Conservation (phyloP, 768 basidiomycete species). For the Boletus coccyginus region DNA sequence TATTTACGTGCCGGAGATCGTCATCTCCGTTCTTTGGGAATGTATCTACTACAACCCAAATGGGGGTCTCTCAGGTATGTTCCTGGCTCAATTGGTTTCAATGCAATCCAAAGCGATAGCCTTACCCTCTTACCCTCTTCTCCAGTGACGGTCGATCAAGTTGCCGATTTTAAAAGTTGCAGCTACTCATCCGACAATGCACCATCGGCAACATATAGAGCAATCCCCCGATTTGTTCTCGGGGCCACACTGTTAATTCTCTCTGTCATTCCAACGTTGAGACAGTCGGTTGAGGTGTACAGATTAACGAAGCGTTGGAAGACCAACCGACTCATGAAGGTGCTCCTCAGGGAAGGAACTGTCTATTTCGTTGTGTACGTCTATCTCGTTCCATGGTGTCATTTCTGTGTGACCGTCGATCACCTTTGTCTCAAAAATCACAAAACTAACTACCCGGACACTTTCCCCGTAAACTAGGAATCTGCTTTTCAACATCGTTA, state of each 20-base stretch:
- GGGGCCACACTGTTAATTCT: neutral
- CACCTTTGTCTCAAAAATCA: neutral
- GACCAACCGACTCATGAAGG: neutral
- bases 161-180: neutral
- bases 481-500: neutral
- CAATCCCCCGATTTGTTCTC: conserved; percentile 4
- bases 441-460: neutral
- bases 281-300: neutral
- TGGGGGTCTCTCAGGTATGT: neutral
- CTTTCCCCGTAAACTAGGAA: neutral
- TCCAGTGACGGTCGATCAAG: neutral
- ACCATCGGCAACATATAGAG: neutral
- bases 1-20: neutral
- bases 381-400: neutral
- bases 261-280: neutral
- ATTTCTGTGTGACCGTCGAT: too few relatives aligned
- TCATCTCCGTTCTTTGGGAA: neutral
- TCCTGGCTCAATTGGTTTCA: neutral
- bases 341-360: conserved; percentile 2
- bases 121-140: neutral
- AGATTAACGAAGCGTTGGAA: conserved; percentile 3
- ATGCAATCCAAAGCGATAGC: too few relatives aligned
- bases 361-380: conserved; percentile 12
- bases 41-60: neutral
- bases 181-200: neutral